Conservation (phyloP, 768 basidiomycete species). For the Strobilomyces confusus region DNA sequence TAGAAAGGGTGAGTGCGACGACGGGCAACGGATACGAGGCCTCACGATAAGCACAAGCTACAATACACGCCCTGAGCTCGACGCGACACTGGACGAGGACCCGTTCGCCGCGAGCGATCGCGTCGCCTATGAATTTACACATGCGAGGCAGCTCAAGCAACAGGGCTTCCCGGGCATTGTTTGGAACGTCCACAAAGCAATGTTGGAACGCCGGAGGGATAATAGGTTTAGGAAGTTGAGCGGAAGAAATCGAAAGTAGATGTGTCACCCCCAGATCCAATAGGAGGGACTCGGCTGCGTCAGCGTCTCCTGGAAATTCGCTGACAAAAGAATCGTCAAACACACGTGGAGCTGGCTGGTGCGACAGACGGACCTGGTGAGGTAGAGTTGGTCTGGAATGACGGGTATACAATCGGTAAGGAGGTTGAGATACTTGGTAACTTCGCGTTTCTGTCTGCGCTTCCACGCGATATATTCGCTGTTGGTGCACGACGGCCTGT, state of each 20-base stretch:
- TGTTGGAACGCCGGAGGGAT: conserved; percentile 34
- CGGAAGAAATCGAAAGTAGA: conserved; percentile 51
- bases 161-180: conserved; percentile 37
- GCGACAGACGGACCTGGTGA: conserved; percentile 41
- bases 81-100: conserved; percentile 53
- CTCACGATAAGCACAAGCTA: conserved; percentile 49
- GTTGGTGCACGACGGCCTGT: conserved; percentile 40
- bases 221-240: conserved; percentile 35
- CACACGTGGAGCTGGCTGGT: not conserved
- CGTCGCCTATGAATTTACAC: conserved; percentile 44
- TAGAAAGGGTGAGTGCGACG: conserved; percentile 17
- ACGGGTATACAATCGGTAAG: conserved; percentile 51
- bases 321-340: conserved; percentile 26
- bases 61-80: conserved; percentile 53
- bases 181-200: conserved; percentile 40
- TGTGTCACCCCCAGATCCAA: conserved; percentile 51
- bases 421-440: conserved; percentile 48
- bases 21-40: not conserved
- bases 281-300: conserved; percentile 48
- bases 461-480: conserved; percentile 56
- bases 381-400: conserved; percentile 44
- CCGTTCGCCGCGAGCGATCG: conserved; percentile 37
- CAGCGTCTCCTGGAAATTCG: conserved; percentile 53
- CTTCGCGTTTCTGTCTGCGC: conserved; percentile 49
- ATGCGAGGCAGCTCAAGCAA: conserved; percentile 43